Base-by-base conservation (phyloP, 495 filamentous ascomycete genomes). In the Coniosporium apollinis region DNA sequence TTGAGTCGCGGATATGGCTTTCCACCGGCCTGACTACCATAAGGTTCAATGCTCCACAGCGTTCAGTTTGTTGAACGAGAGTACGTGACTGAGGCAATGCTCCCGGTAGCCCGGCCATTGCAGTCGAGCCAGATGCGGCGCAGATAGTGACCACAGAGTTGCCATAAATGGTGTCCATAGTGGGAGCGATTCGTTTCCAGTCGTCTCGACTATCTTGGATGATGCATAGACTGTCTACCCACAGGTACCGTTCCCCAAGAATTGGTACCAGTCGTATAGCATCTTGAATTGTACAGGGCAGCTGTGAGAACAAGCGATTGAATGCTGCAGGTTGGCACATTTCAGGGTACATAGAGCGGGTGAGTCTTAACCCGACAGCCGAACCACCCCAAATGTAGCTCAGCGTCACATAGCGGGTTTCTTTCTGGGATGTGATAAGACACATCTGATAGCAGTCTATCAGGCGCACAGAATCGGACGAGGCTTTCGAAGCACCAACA, bases 181-280 rank as follows among this genome's bases (percentile, higher is more conserved):
- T 9, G 8, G 11, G 30, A 32, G 16, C 16, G 8, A n/a, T 18
- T 8, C 9, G 8, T 9, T 14, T 32, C 30, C 16, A n/a, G 30
- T 32, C 30, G 10, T 9, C 8, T 18, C 7, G 7, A 18, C 15
- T 14, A 32, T 32, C 30, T 14, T 32, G 30, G 8, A 32, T n/a
- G 16, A 32, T 32, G 30, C 30, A 32, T 7, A 32, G 30, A 32
- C 30, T 32, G 30, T 32, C 15, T n/a, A 32, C 15, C 30, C 30
- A 32, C 30, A 32, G 30, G 30, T 32, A 32, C 15, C 16, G 7
- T 14, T n/a, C 11, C 7, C 30, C 30, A 9, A 32, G 30, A 8
- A 32, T 9, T 8, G 11, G 30, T n/a, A 18, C 15, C 11, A 32
- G 16, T 9, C 16, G 30, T 11, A 32, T 8, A 32, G 30, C 30